Evolutionary conservation across 495 filamentous ascomycete genomes (phyloP).

Genomic region (Elasticomyces elasticus): DNA sequence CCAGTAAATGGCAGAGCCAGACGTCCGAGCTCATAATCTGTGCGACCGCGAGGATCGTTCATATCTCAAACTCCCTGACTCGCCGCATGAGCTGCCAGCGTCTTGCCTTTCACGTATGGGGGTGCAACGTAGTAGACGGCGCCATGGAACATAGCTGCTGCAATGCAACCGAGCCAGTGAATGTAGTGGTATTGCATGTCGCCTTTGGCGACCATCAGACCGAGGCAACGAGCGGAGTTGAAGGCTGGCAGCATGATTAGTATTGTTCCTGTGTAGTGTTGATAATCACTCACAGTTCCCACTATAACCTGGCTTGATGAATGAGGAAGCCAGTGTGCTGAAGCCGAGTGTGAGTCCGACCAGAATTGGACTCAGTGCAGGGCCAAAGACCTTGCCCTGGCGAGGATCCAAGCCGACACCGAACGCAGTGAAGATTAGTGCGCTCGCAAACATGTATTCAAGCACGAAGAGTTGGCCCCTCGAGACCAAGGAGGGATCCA

Average conservation of each 20-base stretch:
- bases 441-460: slow-evolving; percentile 17
- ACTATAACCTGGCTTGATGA: slow-evolving; percentile 15
- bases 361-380: slow-evolving; percentile 12
- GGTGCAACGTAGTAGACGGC: slow-evolving; percentile 15
- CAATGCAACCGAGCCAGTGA: slow-evolving; percentile 10
- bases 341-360: slow-evolving; percentile 10
- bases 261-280: not conserved
- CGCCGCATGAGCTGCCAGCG: not conserved
- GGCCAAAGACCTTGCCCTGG: slow-evolving; percentile 13
- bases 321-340: not conserved
- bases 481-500: slow-evolving; percentile 12
- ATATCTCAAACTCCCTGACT: not conserved
- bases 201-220: slow-evolving; percentile 12
- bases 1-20: too few relatives aligned
- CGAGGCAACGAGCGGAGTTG: slow-evolving; percentile 20
- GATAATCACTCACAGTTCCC: slow-evolving; percentile 7
- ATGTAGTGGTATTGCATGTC: slow-evolving; percentile 16
- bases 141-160: slow-evolving; percentile 8
- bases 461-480: slow-evolving; percentile 13
- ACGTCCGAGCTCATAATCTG: too few relatives aligned
- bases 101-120: slow-evolving; percentile 9
- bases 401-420: slow-evolving; percentile 19
- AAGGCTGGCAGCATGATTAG: slow-evolving; percentile 6
- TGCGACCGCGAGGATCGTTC: too few relatives aligned
- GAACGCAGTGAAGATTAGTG: slow-evolving; percentile 17